Conservation (phyloP, 73 alveolate species). For the Diophrys appendiculata region DNA sequence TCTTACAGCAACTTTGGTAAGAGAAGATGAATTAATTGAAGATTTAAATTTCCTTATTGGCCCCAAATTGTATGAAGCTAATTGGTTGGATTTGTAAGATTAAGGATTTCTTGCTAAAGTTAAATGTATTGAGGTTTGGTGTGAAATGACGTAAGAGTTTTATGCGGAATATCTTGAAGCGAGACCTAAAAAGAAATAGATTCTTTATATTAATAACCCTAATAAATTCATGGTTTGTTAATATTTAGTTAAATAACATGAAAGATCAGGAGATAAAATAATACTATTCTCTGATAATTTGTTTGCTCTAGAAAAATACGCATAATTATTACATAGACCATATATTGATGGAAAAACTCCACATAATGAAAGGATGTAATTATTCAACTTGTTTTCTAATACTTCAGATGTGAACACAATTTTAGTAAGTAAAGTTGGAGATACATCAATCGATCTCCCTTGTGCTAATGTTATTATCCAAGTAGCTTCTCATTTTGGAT, state of each 20-base stretch:
- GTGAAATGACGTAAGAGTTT: slow-evolving; percentile 92
- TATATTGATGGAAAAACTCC: slow-evolving; percentile 67
- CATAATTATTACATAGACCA: slow-evolving; percentile 62
- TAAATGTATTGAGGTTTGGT: slow-evolving; percentile 90
- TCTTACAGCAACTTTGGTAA: slow-evolving; percentile 97
- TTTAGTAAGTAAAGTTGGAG: slow-evolving; percentile 94
- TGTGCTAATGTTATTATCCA: slow-evolving; percentile 96
- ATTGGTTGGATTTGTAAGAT: slow-evolving; percentile 96
- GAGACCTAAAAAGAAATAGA: slow-evolving; percentile 58
- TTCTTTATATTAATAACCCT: slow-evolving; percentile 86
- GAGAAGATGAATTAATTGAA: slow-evolving; percentile 85
- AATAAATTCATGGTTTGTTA: slow-evolving; percentile 86
- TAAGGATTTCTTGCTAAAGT: slow-evolving; percentile 90
- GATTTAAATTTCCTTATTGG: slow-evolving; percentile 91
- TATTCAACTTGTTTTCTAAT: slow-evolving; percentile 62
- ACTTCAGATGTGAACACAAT: slow-evolving; percentile 72
- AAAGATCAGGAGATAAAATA: slow-evolving; percentile 89
- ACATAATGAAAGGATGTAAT: slow-evolving; percentile 64
- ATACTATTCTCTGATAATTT: slow-evolving; percentile 93
- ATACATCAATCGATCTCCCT: slow-evolving; percentile 96
- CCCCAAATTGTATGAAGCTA: slow-evolving; percentile 98
- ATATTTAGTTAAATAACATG: slow-evolving; percentile 63
- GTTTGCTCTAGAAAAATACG: slow-evolving; percentile 77
- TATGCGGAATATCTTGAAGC: slow-evolving; percentile 77
- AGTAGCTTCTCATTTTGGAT: slow-evolving; percentile 94